Base-by-base conservation (phyloP, 495 filamentous ascomycete species). In the Aspergillus funiculosus region DNA sequence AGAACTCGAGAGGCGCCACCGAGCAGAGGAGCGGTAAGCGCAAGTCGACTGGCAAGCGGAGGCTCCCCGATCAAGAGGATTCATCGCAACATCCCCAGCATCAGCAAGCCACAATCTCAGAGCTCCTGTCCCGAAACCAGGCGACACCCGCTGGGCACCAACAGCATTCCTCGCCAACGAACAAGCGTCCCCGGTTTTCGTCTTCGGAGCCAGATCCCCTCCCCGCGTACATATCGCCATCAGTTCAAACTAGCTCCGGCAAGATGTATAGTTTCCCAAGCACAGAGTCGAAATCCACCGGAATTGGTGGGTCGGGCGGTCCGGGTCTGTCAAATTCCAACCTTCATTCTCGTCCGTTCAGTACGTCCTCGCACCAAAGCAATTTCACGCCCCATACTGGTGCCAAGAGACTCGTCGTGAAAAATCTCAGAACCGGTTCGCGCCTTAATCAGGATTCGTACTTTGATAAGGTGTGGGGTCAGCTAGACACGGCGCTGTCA, bases 361-460 rank as follows among this genome's bases (percentile, higher is more conserved):
- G 58, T 21, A 18, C 54, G 15, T 40, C 52, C 19, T 34, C 50
- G 6, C 62, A 63, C 18, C 64, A 67, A 43, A 64, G 53, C 50
- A 67, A 65, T 35, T 71, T 71, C 42, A 67, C 64, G 28, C 69
- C 68, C 21, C 61, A 69, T 49, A 67, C 61, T 6, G 85, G 85
- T 15, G 73, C 86, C n/a, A 88, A 85, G 68, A 90, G 82, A 64
- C 75, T 98, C 8, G 75, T 84, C 1, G 82, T 97, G 41, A 94
- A 92, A 75, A 95, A 95, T 57, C 74, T 95, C 49, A 79, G 83
- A 22, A 74, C 73, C 3, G 63, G 76, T 1, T 62, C 75, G 4
- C 72, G 72, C 39, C 63, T 73, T 35, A 77, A 81, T 51, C 75
- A 82, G 25, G 74, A 79, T 50, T 72, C 77, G 39, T 95, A 94